Base-by-base conservation (phyloP, 495 filamentous ascomycete genomes). In the Penicillium ochrochloron region DNA sequence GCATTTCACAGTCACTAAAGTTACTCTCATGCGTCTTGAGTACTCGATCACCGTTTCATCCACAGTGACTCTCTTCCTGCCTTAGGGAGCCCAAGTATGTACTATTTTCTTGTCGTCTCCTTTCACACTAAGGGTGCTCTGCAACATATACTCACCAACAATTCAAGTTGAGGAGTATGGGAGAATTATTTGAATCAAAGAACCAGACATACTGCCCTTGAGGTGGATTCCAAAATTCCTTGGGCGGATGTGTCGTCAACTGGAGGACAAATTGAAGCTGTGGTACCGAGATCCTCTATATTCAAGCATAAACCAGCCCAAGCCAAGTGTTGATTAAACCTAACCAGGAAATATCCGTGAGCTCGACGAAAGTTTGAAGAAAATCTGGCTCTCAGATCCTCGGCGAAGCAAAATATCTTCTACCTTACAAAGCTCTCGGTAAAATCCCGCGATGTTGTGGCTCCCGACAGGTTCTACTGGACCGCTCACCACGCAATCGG, bases 401-500 rank as follows among this genome's bases (percentile, higher is more conserved):
- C 35, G 6, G 11, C 15, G 10, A 39, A 39, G 10, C 14, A 41
- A 41, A 41, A 6, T 41, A 17, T 41, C 14, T 17, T 17, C 37
- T 3, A 41, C 12, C 11, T 41, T 17, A 17, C 3, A 5, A 41
- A 41, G 37, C 14, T 4, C 17, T 41, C 37, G 37, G 14, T 0
- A 41, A 41, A 17, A 41, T 41, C 15, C 15, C 12, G 14, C 14
- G 1, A 2, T 12, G 37, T 5, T 41, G 37, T 37, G 35, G 35
- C 12, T 48, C 21, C 8, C 9, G 10, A 48, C 25, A 3, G 25
- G 48, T 12, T 31, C 5, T 31, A 52, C 14, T 52, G 48, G 48
- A 52, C 23, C 15, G 25, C 21, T 46, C 21, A 55, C 59, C 39
- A 68, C 66, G 62, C 66, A 68, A 68, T 68, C 37, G 21, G 15